phyloP scores from a whole-genome alignment of 2,329 filamentous ascomycete species.

The Alternaria angustiovoidea region DNA sequence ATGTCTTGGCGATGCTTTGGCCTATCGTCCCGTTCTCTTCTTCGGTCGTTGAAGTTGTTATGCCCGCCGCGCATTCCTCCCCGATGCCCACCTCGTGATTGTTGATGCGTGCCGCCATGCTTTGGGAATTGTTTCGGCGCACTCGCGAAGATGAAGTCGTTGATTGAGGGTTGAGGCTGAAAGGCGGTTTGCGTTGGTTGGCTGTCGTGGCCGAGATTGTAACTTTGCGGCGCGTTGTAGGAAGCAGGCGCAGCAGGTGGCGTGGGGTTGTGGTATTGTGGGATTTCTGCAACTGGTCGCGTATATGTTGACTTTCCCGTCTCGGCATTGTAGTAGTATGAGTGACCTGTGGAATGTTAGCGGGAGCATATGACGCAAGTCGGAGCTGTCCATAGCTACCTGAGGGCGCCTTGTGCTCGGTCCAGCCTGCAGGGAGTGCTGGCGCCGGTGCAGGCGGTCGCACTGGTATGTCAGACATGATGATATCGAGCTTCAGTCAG shows the following conservation, averaged over 20 bases:
- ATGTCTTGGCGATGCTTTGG: slow-evolving; percentile 82
- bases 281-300: slow-evolving; percentile 61
- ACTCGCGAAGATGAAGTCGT: slow-evolving; percentile 55
- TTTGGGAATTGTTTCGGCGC: slow-evolving; percentile 31
- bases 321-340: slow-evolving; percentile 84
- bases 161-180: slow-evolving; percentile 55
- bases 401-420: slow-evolving; percentile 88
- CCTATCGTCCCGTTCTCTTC: slow-evolving; percentile 76
- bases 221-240: slow-evolving; percentile 15
- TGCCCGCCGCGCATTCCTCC: slow-evolving; percentile 55
- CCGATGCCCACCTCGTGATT: slow-evolving; percentile 48
- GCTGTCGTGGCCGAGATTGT: slow-evolving; percentile 34
- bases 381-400: slow-evolving; percentile 52
- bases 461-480: slow-evolving; percentile 42
- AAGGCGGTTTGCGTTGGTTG: slow-evolving; percentile 56
- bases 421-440: slow-evolving; percentile 82
- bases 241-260: slow-evolving; percentile 12
- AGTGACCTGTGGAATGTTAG: slow-evolving; percentile 66
- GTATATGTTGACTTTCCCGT: slow-evolving; percentile 90
- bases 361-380: slow-evolving; percentile 25
- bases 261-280: slow-evolving; percentile 6
- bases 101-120: slow-evolving; percentile 21
- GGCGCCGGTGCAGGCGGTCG: slow-evolving; percentile 51
- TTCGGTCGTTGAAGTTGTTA: slow-evolving; percentile 66
- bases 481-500: neutral